Conservation (phyloP, 1,139 yeast genomes). For the Debaryomyces nepalensis region DNA sequence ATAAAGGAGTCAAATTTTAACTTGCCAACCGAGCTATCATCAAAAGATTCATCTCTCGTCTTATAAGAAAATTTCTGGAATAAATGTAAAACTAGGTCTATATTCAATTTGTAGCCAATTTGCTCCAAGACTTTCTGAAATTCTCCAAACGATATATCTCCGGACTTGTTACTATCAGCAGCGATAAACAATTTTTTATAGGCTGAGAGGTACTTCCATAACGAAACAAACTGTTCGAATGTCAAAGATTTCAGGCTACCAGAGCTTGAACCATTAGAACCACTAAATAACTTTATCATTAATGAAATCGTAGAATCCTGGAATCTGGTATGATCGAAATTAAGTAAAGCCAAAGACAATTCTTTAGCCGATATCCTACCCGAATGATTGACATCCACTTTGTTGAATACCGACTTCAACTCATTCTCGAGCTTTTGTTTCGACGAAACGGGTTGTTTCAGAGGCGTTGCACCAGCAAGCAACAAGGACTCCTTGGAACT, state of each 20-base stretch:
- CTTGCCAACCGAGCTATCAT: slow-evolving; percentile 48
- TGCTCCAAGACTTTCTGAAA: slow-evolving; percentile 69
- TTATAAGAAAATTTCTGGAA: slow-evolving; percentile 61
- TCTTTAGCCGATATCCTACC: slow-evolving; percentile 65
- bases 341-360: slow-evolving; percentile 63
- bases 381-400: slow-evolving; percentile 56
- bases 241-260: slow-evolving; percentile 48
- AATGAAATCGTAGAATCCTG: slow-evolving; percentile 64
- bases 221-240: slow-evolving; percentile 69
- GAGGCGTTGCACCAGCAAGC: slow-evolving; percentile 15
- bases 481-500: slow-evolving; percentile 23
- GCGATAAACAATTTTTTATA: slow-evolving; percentile 69
- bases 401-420: slow-evolving; percentile 57
- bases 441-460: slow-evolving; percentile 18
- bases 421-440: slow-evolving; percentile 53
- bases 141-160: slow-evolving; percentile 69
- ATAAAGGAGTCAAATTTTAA: slow-evolving; percentile 83
- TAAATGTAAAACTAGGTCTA: slow-evolving; percentile 63
- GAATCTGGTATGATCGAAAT: slow-evolving; percentile 68
- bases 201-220: slow-evolving; percentile 75
- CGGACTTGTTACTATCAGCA: slow-evolving; percentile 64
- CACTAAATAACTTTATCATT: slow-evolving; percentile 67
- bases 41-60: slow-evolving; percentile 36
- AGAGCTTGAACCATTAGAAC: slow-evolving; percentile 44
- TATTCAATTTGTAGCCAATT: slow-evolving; percentile 69